Base-by-base conservation (phyloP, 306 rosid genomes). In the Vachellia collinsii region DNA sequence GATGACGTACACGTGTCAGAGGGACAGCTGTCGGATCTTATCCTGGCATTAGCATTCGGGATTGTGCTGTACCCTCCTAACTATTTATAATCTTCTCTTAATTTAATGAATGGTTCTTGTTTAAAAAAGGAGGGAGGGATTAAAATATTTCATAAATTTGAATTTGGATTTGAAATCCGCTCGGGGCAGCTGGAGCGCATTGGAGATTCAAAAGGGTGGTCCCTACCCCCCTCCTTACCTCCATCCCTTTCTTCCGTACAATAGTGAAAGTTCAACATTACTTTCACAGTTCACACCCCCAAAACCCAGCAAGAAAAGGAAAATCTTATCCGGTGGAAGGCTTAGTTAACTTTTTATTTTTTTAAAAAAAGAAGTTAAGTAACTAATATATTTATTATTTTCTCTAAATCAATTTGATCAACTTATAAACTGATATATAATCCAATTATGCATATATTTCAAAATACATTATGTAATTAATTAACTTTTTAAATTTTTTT, bases 181-280 rank as follows among this genome's bases (percentile, higher is more conserved):
- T 39, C 4, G 44, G 16, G 56, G 88, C 76, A 88, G 91, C 86
- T 86, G 89, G 91, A 82, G 81, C 85, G 88, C 91, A 88, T 80
- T 85, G 11, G 86, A 84, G 76, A 75, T 61, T 83, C 86, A 86
- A 72, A 62, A 81, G 81, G 17, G 65, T 42, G 82, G 85, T 62
- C 29, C 88, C 89, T 82, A 11, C 77, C n/a, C 39, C 7, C 70
- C 4, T 68, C 58, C 65, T 9, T n/a, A 4, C 65, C 42, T 70
- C 64, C 86, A 63, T 71, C 39, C 61, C 51, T 7, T 10, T 20
- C 17, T 25, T 25, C 25, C 16, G 54, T 5, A 20, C 54, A 11
- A 20, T 5, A 23, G 73, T 10, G 22, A 38, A 9, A 19, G 8
- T 19, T n/a, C 11, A 68, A 42, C 37, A 42, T 36, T 42, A 0